These are phyloP conservation scores for Neurospora sp. DNA, from an alignment of 495 filamentous ascomycete species.

Conservation along the genomic window DNA sequence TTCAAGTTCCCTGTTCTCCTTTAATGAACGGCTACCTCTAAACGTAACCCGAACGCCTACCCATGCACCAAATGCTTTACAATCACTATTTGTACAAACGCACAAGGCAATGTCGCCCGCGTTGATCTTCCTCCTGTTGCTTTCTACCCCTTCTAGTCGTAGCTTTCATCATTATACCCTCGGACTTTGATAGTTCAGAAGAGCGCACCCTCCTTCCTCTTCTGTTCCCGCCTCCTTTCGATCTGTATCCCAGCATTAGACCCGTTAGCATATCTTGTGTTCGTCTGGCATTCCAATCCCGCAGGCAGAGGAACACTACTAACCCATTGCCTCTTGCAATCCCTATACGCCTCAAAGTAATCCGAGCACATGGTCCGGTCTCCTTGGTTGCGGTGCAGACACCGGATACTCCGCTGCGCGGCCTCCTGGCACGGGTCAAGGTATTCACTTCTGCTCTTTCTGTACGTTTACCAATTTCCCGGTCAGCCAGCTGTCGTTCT, in stretches of 20 bases:
- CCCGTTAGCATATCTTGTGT: constrained; percentile 6
- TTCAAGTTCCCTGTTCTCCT: background rate
- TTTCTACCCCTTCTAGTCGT: background rate
- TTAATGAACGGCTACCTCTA: background rate
- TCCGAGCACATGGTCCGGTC: constrained; percentile 82
- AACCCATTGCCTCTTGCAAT: constrained; percentile 65
- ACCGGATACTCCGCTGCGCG: constrained; percentile 74
- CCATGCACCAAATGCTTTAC: background rate
- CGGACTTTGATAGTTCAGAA: background rate
- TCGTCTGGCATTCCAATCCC: background rate
- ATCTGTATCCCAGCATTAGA: constrained; percentile 24
- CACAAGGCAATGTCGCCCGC: background rate
- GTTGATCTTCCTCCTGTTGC: background rate
- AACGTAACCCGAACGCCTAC: background rate
- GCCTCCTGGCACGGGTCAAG: constrained; percentile 93
- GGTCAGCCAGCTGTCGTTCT: background rate
- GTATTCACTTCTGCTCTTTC: constrained; percentile 76
- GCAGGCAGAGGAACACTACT: background rate
- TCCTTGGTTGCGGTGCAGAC: constrained; percentile 75
- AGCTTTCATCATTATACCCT: background rate
- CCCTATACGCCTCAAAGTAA: constrained; percentile 91
- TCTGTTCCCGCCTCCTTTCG: constrained; percentile 41
- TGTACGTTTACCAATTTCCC: constrained; percentile 22
- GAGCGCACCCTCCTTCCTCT: constrained; percentile 14
- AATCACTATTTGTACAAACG: background rate